Conservation (phyloP, 208 protist genomes). For the Trypanosomatidae sp. region DNA sequence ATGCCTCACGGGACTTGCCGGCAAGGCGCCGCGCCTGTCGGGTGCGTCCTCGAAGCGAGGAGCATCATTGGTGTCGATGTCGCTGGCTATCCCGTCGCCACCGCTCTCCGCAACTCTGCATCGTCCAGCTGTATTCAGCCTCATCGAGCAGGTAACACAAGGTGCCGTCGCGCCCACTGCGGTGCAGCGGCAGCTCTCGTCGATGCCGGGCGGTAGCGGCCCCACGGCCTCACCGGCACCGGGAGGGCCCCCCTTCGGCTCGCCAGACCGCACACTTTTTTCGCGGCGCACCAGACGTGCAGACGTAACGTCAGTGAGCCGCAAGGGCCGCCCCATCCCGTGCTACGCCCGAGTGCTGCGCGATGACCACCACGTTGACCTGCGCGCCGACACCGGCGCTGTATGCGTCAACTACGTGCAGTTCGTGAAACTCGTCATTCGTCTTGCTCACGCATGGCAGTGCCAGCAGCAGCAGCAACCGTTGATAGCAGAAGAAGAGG, state of each 20-base stretch:
- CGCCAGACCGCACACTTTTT: neutral
- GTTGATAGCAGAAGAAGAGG: slow-evolving; percentile 2
- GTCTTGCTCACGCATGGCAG: slow-evolving; percentile 72
- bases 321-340: slow-evolving; percentile 18
- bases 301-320: slow-evolving; percentile 17
- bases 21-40: slow-evolving; percentile 22
- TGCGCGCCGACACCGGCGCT: slow-evolving; percentile 45
- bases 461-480: slow-evolving; percentile 24
- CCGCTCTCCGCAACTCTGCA: slow-evolving; percentile 43
- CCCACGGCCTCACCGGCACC: neutral
- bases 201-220: neutral
- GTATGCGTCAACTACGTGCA: slow-evolving; percentile 56
- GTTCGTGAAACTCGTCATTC: slow-evolving; percentile 70
- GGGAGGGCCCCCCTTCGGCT: neutral
- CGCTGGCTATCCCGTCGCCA: neutral
- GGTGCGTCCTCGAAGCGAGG: slow-evolving; percentile 1
- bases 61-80: neutral
- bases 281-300: neutral
- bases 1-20: slow-evolving; percentile 53
- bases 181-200: neutral
- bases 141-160: slow-evolving; percentile 56
- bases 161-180: slow-evolving; percentile 8
- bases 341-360: slow-evolving; percentile 43
- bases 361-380: slow-evolving; percentile 64
- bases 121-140: slow-evolving; percentile 55